Conservation (phyloP, 2,329 filamentous ascomycete genomes). For the Fusarium lateritium region DNA sequence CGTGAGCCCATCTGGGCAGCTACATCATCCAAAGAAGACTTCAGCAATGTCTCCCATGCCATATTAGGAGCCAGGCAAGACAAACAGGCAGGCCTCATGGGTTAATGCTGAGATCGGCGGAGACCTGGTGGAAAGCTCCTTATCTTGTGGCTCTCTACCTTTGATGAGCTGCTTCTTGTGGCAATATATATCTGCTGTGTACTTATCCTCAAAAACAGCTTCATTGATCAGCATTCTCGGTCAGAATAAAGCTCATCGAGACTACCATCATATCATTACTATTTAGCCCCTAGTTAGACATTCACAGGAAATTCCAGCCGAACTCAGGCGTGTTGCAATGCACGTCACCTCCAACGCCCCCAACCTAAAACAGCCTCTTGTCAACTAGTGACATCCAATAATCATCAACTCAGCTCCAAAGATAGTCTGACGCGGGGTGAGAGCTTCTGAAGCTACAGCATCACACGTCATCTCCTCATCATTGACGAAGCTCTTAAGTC, state of each 20-base stretch:
- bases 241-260: not conserved
- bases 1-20: not conserved
- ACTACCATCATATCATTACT: not conserved
- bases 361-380: constrained; percentile 20
- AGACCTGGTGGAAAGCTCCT: too few species aligned
- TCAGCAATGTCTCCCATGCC: too few species aligned
- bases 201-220: too few species aligned
- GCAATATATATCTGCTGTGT: not conserved
- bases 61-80: too few species aligned
- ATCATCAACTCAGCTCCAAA: constrained; percentile 12
- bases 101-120: too few species aligned
- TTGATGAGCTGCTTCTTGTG: not conserved
- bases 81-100: too few species aligned
- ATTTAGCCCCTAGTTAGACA: not conserved
- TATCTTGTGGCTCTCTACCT: too few species aligned
- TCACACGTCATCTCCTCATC: constrained; percentile 45
- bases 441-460: constrained; percentile 14
- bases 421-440: constrained; percentile 18
- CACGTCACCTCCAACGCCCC: constrained; percentile 9
- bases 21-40: too few species aligned
- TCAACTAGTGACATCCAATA: constrained; percentile 27
- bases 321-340: not conserved
- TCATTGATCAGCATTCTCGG: too few species aligned
- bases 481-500: constrained; percentile 29
- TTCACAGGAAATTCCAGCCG: constrained; percentile 11